These are phyloP conservation scores for Kickxella alabastrina DNA, from an alignment of 192 early-diverging fungal species.

Conservation along the genomic window DNA sequence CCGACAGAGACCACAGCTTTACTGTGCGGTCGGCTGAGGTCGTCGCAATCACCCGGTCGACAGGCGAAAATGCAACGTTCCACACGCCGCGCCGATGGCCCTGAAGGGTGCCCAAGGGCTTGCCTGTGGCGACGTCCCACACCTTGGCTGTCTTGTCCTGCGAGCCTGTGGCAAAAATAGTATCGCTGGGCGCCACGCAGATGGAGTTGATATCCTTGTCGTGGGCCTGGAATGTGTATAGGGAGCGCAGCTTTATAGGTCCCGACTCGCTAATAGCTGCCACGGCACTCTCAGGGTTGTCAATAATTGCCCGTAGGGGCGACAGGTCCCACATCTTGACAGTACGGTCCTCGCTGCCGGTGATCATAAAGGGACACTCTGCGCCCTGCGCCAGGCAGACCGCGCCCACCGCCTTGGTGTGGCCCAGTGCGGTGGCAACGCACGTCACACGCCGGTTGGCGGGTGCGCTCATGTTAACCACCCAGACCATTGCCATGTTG, in stretches of 20 bases:
- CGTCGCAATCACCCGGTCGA: conserved; percentile 90
- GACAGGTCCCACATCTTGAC: conserved; percentile 89
- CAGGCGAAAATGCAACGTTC: conserved; percentile 90
- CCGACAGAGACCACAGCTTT: conserved; percentile 89
- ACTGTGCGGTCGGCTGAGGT: conserved; percentile 91
- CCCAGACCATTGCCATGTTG: conserved; percentile 81
- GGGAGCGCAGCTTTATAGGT: conserved; percentile 46
- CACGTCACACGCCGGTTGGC: conserved; percentile 56
- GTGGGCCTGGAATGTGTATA: conserved; percentile 91
- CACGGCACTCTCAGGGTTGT: conserved; percentile 11
- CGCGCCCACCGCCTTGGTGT: conserved; percentile 91
- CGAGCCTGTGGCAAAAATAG: conserved; percentile 87
- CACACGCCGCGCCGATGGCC: conserved; percentile 97
- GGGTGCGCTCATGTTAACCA: conserved; percentile 59
- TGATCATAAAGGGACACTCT: conserved; percentile 62
- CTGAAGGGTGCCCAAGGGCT: conserved; percentile 70
- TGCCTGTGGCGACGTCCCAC: conserved; percentile 82
- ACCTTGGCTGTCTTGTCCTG: conserved; percentile 95
- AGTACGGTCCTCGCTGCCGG: conserved; percentile 91
- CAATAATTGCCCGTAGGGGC: conserved; percentile 36
- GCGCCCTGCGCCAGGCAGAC: conserved; percentile 70
- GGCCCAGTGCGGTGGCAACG: conserved; percentile 76
- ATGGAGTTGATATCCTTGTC: conserved; percentile 97
- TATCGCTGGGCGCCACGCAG: conserved; percentile 85
- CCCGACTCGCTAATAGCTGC: conserved; percentile 9